Percentiles rank a stretch among this genome's conserved stretches.
Conservation (phyloP, 2,329 filamentous ascomycete genomes). For the Ascochyta koolunga region DNA sequence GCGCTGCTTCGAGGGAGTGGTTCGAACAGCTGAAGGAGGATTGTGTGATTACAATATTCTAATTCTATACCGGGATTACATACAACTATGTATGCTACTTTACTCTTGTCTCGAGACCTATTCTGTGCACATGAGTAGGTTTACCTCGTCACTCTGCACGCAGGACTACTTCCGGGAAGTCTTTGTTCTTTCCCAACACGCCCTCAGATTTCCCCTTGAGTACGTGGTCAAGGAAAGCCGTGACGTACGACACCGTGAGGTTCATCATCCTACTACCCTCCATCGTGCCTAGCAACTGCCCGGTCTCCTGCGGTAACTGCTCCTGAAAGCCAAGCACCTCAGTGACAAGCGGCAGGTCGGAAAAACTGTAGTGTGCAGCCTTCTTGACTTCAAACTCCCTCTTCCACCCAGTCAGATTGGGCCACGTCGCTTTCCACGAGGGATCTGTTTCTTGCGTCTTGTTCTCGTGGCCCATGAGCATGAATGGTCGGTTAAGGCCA, state of each 20-base stretch:
- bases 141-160: not conserved
- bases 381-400: constrained; percentile 34
- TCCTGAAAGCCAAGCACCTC: constrained; percentile 25
- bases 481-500: constrained; percentile 27
- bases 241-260: constrained; percentile 27
- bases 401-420: constrained; percentile 32
- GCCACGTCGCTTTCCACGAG: constrained; percentile 34
- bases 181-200: not conserved
- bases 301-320: constrained; percentile 22
- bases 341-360: constrained; percentile 29
- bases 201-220: constrained; percentile 21
- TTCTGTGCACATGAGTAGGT: too few species aligned
- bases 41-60: too few species aligned
- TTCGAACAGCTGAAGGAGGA: too few species aligned
- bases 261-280: constrained; percentile 30
- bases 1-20: too few species aligned
- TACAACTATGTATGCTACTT: too few species aligned
- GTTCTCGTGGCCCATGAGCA: constrained; percentile 36
- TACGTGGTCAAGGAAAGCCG: constrained; percentile 28
- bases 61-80: too few species aligned
- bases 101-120: too few species aligned
- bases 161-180: constrained; percentile 25
- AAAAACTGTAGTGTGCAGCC: constrained; percentile 37
- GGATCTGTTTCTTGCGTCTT: constrained; percentile 37
- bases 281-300: constrained; percentile 28